A percentile compares a stretch with the other conserved stretches of the same genome.
These are phyloP conservation scores for Didymella pomorum DNA, from an alignment of 2,329 filamentous ascomycete genomes.

Conservation along the genomic window DNA sequence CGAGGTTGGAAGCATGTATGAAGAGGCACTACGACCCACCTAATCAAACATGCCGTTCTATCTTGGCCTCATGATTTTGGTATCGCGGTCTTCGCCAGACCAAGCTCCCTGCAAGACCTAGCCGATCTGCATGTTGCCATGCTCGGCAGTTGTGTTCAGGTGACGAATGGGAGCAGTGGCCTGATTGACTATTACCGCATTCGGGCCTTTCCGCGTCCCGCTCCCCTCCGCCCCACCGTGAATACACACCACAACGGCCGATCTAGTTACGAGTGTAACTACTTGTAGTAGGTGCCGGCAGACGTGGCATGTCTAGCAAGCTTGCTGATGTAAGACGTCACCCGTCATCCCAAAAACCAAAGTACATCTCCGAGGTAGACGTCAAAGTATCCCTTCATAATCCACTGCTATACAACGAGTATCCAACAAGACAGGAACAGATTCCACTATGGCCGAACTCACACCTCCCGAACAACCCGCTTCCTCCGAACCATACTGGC, in stretches of 20 bases:
- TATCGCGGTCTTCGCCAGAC: background rate
- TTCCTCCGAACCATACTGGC: conserved; percentile 39
- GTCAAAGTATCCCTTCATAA: too few relatives aligned
- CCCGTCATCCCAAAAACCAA: background rate
- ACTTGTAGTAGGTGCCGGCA: conserved; percentile 10
- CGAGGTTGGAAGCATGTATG: conserved; percentile 51
- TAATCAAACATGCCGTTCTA: background rate
- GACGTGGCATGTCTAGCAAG: conserved; percentile 1
- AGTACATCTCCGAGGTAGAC: too few relatives aligned
- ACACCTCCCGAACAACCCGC: background rate
- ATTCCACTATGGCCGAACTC: background rate
- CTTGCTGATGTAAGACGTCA: background rate
- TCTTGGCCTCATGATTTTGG: background rate
- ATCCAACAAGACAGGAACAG: background rate
- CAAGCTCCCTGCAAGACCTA: background rate
- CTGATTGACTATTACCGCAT: background rate
- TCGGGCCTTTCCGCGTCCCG: conserved; percentile 9
- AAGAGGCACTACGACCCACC: background rate
- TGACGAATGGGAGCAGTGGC: background rate
- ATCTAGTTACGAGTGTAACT: conserved; percentile 11
- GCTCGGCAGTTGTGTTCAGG: background rate
- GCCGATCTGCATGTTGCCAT: background rate
- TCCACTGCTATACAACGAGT: background rate
- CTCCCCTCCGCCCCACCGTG: conserved; percentile 5
- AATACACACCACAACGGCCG: conserved; percentile 7